phyloP scores from a whole-genome alignment of 1,284 basidiomycete species.

The Caloboletus firmus region DNA sequence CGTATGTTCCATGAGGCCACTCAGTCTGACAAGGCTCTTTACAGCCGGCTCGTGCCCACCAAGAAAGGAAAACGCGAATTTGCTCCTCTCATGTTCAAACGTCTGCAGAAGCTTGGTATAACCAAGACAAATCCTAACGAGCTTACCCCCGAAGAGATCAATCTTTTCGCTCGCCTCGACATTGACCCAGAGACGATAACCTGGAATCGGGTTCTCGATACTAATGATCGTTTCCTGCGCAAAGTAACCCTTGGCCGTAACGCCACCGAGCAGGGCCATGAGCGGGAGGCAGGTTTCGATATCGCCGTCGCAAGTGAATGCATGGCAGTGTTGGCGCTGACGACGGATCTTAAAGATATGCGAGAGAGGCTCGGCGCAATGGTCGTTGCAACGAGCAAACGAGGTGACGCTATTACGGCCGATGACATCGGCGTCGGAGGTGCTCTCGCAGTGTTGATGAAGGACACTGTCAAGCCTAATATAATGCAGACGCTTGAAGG shows the following conservation, averaged over 20 bases:
- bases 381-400: slow-evolving; percentile 96
- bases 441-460: slow-evolving; percentile 96
- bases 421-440: slow-evolving; percentile 97
- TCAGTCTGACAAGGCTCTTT: slow-evolving; percentile 93
- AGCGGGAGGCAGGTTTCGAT: slow-evolving; percentile 91
- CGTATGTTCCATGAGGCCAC: slow-evolving; percentile 99
- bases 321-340: slow-evolving; percentile 96
- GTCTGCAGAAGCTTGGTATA: slow-evolving; percentile 94
- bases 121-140: slow-evolving; percentile 92
- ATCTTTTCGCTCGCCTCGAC: slow-evolving; percentile 88
- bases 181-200: slow-evolving; percentile 92
- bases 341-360: slow-evolving; percentile 90
- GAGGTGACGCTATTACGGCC: slow-evolving; percentile 90
- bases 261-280: slow-evolving; percentile 87
- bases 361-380: slow-evolving; percentile 87
- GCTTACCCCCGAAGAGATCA: slow-evolving; percentile 91
- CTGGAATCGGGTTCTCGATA: slow-evolving; percentile 97
- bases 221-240: slow-evolving; percentile 96
- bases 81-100: slow-evolving; percentile 94
- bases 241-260: slow-evolving; percentile 93
- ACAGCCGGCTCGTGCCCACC: slow-evolving; percentile 87
- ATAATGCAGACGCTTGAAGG: slow-evolving; percentile 99
- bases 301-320: slow-evolving; percentile 97
- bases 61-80: slow-evolving; percentile 97
- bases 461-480: slow-evolving; percentile 99